A percentile compares a stretch with the other conserved stretches of the same genome.
These are phyloP conservation scores for Botryotinia globosa DNA, from an alignment of 2,329 filamentous ascomycete species.

Conservation along the genomic window DNA sequence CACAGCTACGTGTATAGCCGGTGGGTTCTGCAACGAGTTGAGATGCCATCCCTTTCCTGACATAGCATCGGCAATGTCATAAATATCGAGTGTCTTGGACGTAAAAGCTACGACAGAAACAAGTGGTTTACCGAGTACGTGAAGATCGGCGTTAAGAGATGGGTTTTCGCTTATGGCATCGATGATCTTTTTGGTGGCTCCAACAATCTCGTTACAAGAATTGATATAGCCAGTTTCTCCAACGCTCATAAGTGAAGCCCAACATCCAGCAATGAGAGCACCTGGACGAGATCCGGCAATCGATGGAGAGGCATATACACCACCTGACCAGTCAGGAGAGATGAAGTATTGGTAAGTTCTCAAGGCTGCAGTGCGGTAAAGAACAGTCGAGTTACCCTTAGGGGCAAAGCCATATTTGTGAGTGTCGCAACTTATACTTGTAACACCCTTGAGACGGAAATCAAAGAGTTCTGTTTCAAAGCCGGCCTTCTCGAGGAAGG, in stretches of 20 bases:
- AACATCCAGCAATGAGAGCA: conserved; percentile 92
- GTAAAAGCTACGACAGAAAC: conserved; percentile 89
- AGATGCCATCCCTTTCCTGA: conserved; percentile 85
- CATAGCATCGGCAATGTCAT: conserved; percentile 92
- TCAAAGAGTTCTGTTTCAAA: conserved; percentile 88
- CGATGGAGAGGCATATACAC: conserved; percentile 90
- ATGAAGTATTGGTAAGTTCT: conserved; percentile 96
- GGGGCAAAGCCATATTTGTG: conserved; percentile 99
- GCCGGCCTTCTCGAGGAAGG: conserved; percentile 88
- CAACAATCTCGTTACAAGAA: conserved; percentile 84
- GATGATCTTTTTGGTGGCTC: conserved; percentile 78
- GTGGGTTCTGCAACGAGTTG: conserved; percentile 87
- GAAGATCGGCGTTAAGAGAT: conserved; percentile 67
- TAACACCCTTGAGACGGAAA: conserved; percentile 90
- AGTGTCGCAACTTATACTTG: conserved; percentile 92
- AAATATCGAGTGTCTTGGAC: conserved; percentile 81
- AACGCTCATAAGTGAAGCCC: conserved; percentile 85
- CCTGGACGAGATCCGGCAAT: conserved; percentile 91
- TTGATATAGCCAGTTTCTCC: conserved; percentile 87
- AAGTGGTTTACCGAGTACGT: conserved; percentile 78
- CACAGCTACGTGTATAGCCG: conserved; percentile 91
- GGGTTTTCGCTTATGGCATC: conserved; percentile 69
- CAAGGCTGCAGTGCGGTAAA: conserved; percentile 79
- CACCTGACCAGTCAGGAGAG: conserved; percentile 89
- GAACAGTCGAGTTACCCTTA: conserved; percentile 90